Base-by-base conservation (phyloP, 768 basidiomycete species). In the Auriculariales sp. region DNA sequence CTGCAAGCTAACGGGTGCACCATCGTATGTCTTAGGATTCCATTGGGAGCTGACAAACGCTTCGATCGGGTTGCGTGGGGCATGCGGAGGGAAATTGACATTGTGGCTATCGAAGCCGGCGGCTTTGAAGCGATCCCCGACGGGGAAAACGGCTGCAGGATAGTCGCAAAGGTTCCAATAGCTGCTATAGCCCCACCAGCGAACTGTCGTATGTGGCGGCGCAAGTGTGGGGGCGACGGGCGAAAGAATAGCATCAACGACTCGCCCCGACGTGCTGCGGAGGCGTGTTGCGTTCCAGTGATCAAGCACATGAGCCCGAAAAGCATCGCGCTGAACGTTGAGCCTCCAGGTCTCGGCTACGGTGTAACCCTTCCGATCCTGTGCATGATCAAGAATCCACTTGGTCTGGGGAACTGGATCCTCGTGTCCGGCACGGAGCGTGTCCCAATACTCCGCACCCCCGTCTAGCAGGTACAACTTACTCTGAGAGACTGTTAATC, bases 131-230 rank as follows among this genome's bases (percentile, higher is more conserved):
- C 64, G 62, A 15, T 25, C 39, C 44, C 68, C 71, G 31, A 66
- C 68, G 25, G 74, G 74, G 59, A 76, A 72, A 3, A 67, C 70
- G 17, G 66, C 68, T 17, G 66, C 67, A 9, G 74, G 66, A 48
- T 70, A 71, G 58, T 77, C 74, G 53, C 69, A 54, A 48, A 77
- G 54, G 56, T 77, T 77, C 72, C 74, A 75, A 54, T 76, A 69
- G 2, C 70, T 69, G 4, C 68, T 70, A 56, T 74, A 75, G 5
- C 66, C 64, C 71, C 72, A 71, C 67, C 70, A 74, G n/a, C 66
- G 61, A 11, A 68, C 70, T 3, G 65, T 67, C 52, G 70, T 68
- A 48, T 74, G 73, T 6, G 69, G 73, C 4, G 71, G 66, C 27
- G 74, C 73, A 3, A 74, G 57, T 22, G 69, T 71, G 2, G 74